Evolutionary conservation across 2,329 filamentous ascomycete genomes (phyloP), one percentile per base, ranked within the genome.

Genomic region (Didymella exigua): DNA sequence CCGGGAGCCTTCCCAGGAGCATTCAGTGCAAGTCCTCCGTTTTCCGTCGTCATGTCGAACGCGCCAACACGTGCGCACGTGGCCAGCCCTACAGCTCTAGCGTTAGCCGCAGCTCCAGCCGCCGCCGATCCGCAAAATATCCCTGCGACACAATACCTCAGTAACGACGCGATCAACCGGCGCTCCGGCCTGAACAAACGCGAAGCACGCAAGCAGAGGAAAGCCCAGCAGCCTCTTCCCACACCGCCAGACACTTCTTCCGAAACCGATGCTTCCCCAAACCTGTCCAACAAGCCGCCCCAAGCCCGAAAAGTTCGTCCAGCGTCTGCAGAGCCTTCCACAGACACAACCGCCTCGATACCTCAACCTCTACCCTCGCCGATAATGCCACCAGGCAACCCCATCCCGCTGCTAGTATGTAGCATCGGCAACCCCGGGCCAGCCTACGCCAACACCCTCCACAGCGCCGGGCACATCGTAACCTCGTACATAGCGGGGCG

Each of bases 391-490:
- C 59, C 67, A 29, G 61, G 63, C 26, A 67, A 54, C 49, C 63
- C 68, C 16, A 63, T 75, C 46, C 76, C 79, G 33, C 85, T 96
- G 65, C 85, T 98, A 52, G 82, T 98, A 67, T 84, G 92, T 78
- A 95, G 91, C 59, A 84, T 99, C 59, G 95, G 95, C 63, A 98
- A 98, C 67, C 91, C 90, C 6, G 65, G 67, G 52, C 79, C 86
- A 2, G 72, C 77, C 19, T 93, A 93, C 75, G 84, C 85, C 61
- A 82, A 88, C 60, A 96, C 90, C 18, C 86, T 93, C 7, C 95
- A 98, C 77, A 93, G 88, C 21, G 91, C 92, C 13, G 95, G 93
- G 10, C 93, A 98, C 78, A 84, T 86, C 51, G 84, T 91, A 40
- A 84, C 96, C 61, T 79, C 84, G 49, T 59, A 65, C 45, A 61